phyloP scores from a whole-genome alignment of 345 rosid genomes.

The Draba incana region DNA sequence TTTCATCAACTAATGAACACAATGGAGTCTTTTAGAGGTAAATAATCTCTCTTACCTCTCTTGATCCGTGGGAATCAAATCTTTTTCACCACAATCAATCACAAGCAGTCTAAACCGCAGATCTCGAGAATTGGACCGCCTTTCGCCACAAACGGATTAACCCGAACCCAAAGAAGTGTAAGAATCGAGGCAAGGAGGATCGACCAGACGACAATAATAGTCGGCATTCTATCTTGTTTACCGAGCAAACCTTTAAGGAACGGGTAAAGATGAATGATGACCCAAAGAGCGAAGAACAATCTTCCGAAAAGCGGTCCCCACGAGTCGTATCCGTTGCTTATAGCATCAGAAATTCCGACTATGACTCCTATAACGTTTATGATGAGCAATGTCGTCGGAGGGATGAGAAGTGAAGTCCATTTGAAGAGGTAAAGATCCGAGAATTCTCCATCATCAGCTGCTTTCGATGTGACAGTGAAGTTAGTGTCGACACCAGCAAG shows the following conservation, averaged over 20 bases:
- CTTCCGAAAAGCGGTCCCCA: constrained; percentile 99
- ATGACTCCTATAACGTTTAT: constrained; percentile 85
- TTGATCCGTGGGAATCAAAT: constrained; percentile 40
- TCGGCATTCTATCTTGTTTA: constrained; percentile 94
- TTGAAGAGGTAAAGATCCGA: constrained; percentile 96
- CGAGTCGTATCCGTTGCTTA: constrained; percentile 95
- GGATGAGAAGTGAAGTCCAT: constrained; percentile 91
- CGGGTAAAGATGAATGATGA: constrained; percentile 89
- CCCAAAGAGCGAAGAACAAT: constrained; percentile 93
- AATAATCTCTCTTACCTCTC: constrained; percentile 28
- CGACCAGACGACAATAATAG: constrained; percentile 93
- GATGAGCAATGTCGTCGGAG: constrained; percentile 85
- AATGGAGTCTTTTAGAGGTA: constrained; percentile 35
- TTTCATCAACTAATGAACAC: constrained; percentile 37
- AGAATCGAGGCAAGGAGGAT: constrained; percentile 90
- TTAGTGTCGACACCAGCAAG: constrained; percentile 91
- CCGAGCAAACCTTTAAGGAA: constrained; percentile 98
- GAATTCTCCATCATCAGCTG: constrained; percentile 89
- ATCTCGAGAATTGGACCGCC: constrained; percentile 90
- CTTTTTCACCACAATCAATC: constrained; percentile 26
- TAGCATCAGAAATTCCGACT: constrained; percentile 94
- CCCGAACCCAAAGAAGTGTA: constrained; percentile 92
- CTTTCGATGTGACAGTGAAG: constrained; percentile 96
- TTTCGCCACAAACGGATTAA: constrained; percentile 84
- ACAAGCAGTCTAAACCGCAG: constrained; percentile 88